Base-by-base conservation (phyloP, 148 eudicot genomes). In the Chenopodium quinoa region DNA sequence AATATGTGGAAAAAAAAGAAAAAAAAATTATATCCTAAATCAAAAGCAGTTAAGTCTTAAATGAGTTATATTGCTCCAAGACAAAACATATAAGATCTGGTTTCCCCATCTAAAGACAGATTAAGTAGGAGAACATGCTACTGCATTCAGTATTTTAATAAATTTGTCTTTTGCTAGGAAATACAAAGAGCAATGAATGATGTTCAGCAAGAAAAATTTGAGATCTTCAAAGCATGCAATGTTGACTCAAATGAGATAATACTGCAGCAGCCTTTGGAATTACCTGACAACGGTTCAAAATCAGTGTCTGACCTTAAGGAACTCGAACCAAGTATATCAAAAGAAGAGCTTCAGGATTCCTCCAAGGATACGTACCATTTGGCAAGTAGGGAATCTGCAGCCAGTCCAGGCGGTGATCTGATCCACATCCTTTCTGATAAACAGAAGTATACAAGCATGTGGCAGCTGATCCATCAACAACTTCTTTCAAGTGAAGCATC, bases 401-500 rank as follows among this genome's bases (percentile, higher is more conserved):
- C 34, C 25, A 27, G 82, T 60, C 19, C 71, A 65, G 68, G 69
- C 63, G 64, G 76, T 64, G 85, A 78, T 76, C 86, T 63, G 60
- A 66, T 75, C 79, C 81, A 82, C 52, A 46, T 85, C 44, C 78
- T 80, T 52, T 81, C 89, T 56, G 89, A 89, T 80, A 84, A 88
- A 80, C 86, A 76, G 68, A 96, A 90, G 82, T 90, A 89, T 63
- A 84, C 90, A 82, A 92, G 90, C 84, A 92, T 97, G 85, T 97
- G 99, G 99, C 86, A 85, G 37, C 80, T 94, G 79, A 90, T 97
- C 58, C 91, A 94, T 81, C 89, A 90, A 60, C 92, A 91, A 77
- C 85, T 89, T 82, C 80, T 86, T 77, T 77, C 90, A 62, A 90
- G 85, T 81, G 84, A 82, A 76, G 84, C 76, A 50, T 83, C 78